Evolutionary conservation across 768 basidiomycete species (phyloP).

Genomic region (Steccherinum ochraceum): DNA sequence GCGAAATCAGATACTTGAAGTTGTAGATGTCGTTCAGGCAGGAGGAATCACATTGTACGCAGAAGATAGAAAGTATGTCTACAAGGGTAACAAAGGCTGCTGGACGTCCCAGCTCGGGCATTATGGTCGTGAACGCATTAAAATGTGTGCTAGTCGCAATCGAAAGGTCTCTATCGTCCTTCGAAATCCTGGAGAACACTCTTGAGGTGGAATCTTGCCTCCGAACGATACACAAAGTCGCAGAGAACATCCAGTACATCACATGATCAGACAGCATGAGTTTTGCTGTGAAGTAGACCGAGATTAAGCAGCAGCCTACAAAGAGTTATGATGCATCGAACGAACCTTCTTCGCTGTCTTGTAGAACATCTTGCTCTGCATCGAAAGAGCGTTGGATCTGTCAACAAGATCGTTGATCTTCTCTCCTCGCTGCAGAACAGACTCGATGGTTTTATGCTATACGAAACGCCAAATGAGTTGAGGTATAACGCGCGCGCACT

Average conservation of each 20-base stretch:
- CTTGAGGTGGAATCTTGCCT: too few species aligned
- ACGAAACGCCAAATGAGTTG: slow-evolving; percentile 1
- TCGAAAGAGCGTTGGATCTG: slow-evolving; percentile 80
- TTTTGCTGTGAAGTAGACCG: slow-evolving; percentile 65
- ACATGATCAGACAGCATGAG: slow-evolving; percentile 89
- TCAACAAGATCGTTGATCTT: slow-evolving; percentile 95
- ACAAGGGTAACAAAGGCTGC: too few species aligned
- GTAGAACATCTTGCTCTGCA: slow-evolving; percentile 97
- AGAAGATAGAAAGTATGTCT: too few species aligned
- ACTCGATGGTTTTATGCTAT: slow-evolving; percentile 99
- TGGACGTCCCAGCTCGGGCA: too few species aligned
- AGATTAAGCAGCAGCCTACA: background rate
- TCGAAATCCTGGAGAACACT: too few species aligned
- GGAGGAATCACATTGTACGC: too few species aligned
- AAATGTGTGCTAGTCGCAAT: background rate
- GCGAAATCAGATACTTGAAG: too few species aligned
- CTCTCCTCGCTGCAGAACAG: slow-evolving; percentile 92
- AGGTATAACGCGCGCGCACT: background rate
- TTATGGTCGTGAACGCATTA: background rate
- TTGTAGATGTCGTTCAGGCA: too few species aligned
- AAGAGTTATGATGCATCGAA: background rate
- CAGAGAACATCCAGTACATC: too few species aligned
- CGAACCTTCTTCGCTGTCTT: slow-evolving; percentile 98
- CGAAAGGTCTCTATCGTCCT: too few species aligned
- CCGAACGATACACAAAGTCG: too few species aligned